These are phyloP conservation scores for Dichomitus squalens DNA, from an alignment of 1,284 basidiomycete species.

Conservation along the genomic window DNA sequence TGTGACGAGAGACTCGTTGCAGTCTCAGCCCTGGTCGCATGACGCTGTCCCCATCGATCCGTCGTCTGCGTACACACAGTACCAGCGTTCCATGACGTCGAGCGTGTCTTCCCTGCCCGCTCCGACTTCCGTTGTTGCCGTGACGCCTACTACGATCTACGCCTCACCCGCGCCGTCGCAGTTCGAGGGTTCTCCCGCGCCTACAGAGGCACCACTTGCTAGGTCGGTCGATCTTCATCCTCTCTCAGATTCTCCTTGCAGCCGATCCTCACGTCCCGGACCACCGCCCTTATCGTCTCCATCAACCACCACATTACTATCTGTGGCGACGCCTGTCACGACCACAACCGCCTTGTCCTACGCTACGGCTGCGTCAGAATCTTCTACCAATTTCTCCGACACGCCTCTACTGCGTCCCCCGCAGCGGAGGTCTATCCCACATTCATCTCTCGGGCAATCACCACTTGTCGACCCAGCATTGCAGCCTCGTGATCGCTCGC, in stretches of 20 bases:
- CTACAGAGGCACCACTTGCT: constrained; percentile 7
- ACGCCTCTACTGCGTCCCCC: constrained; percentile 19
- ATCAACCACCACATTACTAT: constrained; percentile 2
- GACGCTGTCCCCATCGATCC: constrained; percentile 2
- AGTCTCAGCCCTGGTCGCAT: constrained; percentile 11
- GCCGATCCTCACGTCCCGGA: neutral
- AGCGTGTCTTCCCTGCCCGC: constrained; percentile 1
- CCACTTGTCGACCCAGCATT: neutral
- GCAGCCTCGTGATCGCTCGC: constrained; percentile 8
- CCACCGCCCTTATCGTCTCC: neutral
- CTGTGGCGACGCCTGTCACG: constrained; percentile 1
- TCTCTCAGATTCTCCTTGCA: neutral
- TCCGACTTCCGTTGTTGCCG: neutral
- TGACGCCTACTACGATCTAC: constrained; percentile 7
- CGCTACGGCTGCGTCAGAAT: constrained; percentile 5
- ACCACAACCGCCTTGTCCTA: constrained; percentile 10
- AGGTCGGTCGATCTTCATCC: constrained; percentile 6
- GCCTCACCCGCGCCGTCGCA: neutral
- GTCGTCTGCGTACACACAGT: neutral
- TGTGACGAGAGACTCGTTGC: constrained; percentile 4
- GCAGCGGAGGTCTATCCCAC: constrained; percentile 8
- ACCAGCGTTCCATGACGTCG: constrained; percentile 3
- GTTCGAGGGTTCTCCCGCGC: constrained; percentile 7
- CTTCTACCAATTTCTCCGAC: constrained; percentile 15
- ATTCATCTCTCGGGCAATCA: constrained; percentile 5